Conservation (phyloP, 805 yeast genomes). For the Candida sakaeoensis region DNA sequence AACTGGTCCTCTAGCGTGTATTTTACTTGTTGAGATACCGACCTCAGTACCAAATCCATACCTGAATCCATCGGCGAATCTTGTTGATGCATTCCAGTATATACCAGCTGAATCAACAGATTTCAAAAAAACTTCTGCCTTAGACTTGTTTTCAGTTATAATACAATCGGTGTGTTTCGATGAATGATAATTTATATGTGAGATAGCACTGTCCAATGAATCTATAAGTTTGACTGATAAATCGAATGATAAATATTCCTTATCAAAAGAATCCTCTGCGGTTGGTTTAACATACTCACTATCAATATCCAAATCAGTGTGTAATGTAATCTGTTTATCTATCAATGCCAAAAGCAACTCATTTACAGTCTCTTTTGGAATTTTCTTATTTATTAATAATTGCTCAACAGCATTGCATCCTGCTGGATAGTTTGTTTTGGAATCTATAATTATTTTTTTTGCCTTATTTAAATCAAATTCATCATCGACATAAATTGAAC, state of each 20-base stretch:
- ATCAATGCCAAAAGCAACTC: conserved; percentile 41
- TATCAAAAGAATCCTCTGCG: conserved; percentile 66
- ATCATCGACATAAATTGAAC: conserved; percentile 80
- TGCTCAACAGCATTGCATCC: conserved; percentile 99
- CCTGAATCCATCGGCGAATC: conserved; percentile 98
- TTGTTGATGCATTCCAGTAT: conserved; percentile 94
- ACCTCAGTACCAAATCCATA: conserved; percentile 99
- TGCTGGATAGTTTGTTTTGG: conserved; percentile 96
- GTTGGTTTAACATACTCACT: conserved; percentile 43
- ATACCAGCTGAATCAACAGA: conserved; percentile 95
- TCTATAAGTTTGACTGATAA: conserved; percentile 67
- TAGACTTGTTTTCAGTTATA: conserved; percentile 66
- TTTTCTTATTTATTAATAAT: conserved; percentile 54
- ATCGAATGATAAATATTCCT: conserved; percentile 80
- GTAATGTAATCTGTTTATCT: conserved; percentile 69
- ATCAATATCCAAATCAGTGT: conserved; percentile 48
- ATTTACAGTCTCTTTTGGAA: conserved; percentile 24
- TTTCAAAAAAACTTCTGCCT: conserved; percentile 74
- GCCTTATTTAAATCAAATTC: conserved; percentile 80
- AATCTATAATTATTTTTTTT: conserved; percentile 67
- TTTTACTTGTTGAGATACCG: conserved; percentile 94
- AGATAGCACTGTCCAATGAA: conserved; percentile 67
- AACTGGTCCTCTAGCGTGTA: conserved; percentile 98
- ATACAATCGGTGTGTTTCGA: conserved; percentile 96
- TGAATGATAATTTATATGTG: conserved; percentile 84